Base-by-base conservation (phyloP, 352 stramenopile species). In the Phytopythium kandeliae region DNA sequence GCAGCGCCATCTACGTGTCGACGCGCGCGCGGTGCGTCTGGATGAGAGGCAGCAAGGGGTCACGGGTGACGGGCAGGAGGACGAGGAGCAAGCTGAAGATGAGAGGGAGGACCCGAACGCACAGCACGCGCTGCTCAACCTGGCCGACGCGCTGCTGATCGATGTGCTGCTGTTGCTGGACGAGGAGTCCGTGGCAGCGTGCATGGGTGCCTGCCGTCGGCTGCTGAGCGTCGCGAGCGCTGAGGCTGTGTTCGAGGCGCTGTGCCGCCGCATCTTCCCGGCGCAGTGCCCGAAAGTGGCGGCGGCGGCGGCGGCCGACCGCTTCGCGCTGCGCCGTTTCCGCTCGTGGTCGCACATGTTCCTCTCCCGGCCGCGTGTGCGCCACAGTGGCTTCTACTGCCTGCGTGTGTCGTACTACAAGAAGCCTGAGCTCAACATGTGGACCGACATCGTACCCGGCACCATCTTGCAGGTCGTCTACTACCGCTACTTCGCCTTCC, bases 351-450 rank as follows among this genome's bases (percentile, higher is more conserved):
- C 76, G 37, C 62, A 75, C 41, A 92, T 92, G 78, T 82, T 92
- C 61, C 51, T 74, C 28, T 61, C 77, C 2, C 55, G 77, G 0
- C 81, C 81, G 13, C 81, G 77, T 12, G 78, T 92, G 61, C 78
- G 79, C 30, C 71, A 92, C 69, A 86, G 87, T 51, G 80, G 81
- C 26, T 88, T 89, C 53, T 92, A 92, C 62, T 84, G 66, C 57
- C 74, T 90, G 45, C 76, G 76, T 44, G 71, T 86, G 15, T 78
- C 67, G 54, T 90, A 92, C 66, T 89, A 89, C 69, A 90, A 92
- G 68, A 89, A 86, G 57, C 78, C 81, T 13, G 78, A 92, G 63
- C 62, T 86, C 52, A 92, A 85, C 61, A 89, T 92, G 79, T 92
- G 78, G 78, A 83, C 63, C 26, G 81, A 92, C 13, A 74, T 87